Evolutionary conservation across 2,329 filamentous ascomycete genomes (phyloP).

Genomic region (Trematosphaeria pertusa): DNA sequence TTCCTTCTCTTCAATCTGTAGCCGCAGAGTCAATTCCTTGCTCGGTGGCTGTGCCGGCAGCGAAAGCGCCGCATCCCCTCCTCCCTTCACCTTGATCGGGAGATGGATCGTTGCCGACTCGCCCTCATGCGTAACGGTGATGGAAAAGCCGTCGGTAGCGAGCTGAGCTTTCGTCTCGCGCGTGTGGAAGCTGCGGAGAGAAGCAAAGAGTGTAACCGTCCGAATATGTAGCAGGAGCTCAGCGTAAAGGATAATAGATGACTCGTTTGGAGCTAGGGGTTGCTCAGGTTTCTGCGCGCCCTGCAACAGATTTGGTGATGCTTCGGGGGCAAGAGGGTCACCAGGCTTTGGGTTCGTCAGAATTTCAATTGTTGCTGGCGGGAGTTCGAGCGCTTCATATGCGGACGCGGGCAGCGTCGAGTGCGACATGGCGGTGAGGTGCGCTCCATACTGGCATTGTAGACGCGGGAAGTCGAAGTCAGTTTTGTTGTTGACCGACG

Average conservation of each 20-base stretch:
- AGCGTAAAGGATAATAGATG: slow-evolving; percentile 58
- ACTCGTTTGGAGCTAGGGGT: slow-evolving; percentile 38
- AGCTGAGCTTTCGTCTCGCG: slow-evolving; percentile 53
- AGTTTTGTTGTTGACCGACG: no score
- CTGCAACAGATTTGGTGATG: slow-evolving; percentile 42
- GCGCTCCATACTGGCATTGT: slow-evolving; percentile 28
- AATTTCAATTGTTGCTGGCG: slow-evolving; percentile 36
- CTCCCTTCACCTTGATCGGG: slow-evolving; percentile 54
- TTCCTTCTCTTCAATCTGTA: slow-evolving; percentile 58
- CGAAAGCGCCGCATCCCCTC: slow-evolving; percentile 55
- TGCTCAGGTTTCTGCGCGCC: slow-evolving; percentile 27
- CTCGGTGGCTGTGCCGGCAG: slow-evolving; percentile 55
- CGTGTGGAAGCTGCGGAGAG: slow-evolving; percentile 54
- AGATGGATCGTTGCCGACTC: slow-evolving; percentile 54
- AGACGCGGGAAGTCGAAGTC: no score
- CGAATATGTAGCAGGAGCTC: slow-evolving; percentile 68
- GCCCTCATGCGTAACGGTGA: slow-evolving; percentile 57
- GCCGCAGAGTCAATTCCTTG: slow-evolving; percentile 61
- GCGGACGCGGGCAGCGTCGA: slow-evolving; percentile 45
- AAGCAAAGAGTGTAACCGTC: slow-evolving; percentile 64
- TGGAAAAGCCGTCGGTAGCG: slow-evolving; percentile 51
- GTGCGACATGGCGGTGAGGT: slow-evolving; percentile 38
- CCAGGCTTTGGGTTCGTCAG: slow-evolving; percentile 41
- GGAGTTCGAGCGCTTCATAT: slow-evolving; percentile 43
- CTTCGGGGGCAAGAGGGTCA: slow-evolving; percentile 23